Base-by-base conservation (phyloP, 768 basidiomycete species). In the Pilatotrama ljubarskyi region DNA sequence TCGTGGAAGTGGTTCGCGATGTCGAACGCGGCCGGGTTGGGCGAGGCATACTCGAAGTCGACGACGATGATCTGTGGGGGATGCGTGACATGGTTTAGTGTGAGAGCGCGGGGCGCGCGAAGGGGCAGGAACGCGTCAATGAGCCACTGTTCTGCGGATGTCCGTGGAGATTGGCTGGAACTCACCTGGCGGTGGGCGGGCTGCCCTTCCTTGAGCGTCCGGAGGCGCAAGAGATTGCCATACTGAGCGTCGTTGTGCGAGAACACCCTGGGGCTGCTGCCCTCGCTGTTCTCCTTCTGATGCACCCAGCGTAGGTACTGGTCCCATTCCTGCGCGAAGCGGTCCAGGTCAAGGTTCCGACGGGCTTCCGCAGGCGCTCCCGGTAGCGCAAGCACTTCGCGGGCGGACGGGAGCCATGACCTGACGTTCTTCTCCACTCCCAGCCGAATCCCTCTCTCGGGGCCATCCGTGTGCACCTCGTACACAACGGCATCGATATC, bases 1-100 rank as follows among this genome's bases (percentile, higher is more conserved):
- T 98, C 97, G 70, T 92, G 89, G 76, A 95, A 97, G 73, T 96
- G 94, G 73, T 96, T 96, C 57, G 91, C 96, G 66, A 99, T 95
- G 71, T 99, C 97, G 74, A 87, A 97, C 3, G 93, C 91, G 3
- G 94, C 86, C 24, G 95, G 89, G 69, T 98, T 98, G 5, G 91
- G 89, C 0, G 88, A 82, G 14, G 96, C 93, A 70, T 99, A 99
- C 76, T 99, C 97, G 71, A 98, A 98, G 75, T 99, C 97, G 63
- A 97, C 94, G 36, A 96, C 91, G 70, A 96, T 91, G 63, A 96
- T 86, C 91, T 95, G 63, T 41, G 29, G 4, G 29, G 4, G 54
- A 43, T 36, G 32, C 14, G 40, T 51, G 26, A 32, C 22, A 51
- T 40, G 20, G 42, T n/a, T 49, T 47, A n/a, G 51, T 14, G 58